Base-by-base conservation (phyloP, 805 yeast genomes). In the Danielia reshetovae region DNA sequence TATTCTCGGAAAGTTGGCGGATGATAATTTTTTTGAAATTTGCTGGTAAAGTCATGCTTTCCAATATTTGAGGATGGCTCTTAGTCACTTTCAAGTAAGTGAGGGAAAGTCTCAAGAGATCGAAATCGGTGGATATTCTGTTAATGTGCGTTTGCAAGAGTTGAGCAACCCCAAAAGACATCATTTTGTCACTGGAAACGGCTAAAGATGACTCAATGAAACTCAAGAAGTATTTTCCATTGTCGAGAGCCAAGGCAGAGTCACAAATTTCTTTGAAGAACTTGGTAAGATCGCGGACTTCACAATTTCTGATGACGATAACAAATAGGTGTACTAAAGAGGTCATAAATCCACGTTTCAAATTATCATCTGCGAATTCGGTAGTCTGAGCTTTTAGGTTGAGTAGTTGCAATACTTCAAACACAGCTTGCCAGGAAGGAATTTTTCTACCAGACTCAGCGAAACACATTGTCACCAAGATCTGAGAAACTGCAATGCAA, bases 361-460 rank as follows among this genome's bases (percentile, higher is more conserved):
- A 10, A 4, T 15, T 24, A 10, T 36, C 8, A 48, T 27, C 15
- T 11, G 32, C 5, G 13, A 18, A 27, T 15, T 9, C 14, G n/a
- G 34, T 22, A 40, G 30, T 40, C n/a, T 35, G 29, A 3, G 52
- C 37, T 27, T 47, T 49, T 19, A 42, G 39, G 8, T 60, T 31
- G 18, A 68, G 42, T 4, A 35, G 31, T 4, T 50, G 44, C 2
- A 59, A 42, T 7, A 52, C 39, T 5, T 39, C 29, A 10, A 59
- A 36, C 2, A 67, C 30, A 3, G 46, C 39, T 3, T 38, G 34
- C 90, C 90, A 83, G 42, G 68, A 59, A 1, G 66, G 49, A 3
- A 81, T 69, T 48, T 79, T 81, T 40, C 58, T 72, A 48, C 93
- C 93, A 30, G 86, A 77, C 40, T 82, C 89, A 3, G 85, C 78